Conservation (phyloP, 495 filamentous ascomycete species). For the Halenospora varia region DNA sequence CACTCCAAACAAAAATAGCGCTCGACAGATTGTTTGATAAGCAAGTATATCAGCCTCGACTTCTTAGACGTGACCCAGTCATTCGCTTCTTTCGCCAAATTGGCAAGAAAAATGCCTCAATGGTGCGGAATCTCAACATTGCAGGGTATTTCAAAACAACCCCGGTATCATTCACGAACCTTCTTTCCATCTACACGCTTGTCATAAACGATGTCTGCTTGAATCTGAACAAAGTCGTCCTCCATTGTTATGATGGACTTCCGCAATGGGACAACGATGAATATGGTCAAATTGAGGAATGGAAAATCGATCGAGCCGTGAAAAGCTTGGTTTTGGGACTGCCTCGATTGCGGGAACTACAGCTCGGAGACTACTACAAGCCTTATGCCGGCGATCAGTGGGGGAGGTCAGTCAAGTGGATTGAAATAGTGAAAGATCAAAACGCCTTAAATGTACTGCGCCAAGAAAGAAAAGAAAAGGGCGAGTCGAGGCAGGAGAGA, state of each 20-base stretch:
- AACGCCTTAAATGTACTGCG: background rate
- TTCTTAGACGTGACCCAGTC: background rate
- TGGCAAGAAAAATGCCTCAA: background rate
- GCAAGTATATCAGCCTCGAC: background rate
- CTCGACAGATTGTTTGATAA: background rate
- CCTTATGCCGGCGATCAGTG: background rate
- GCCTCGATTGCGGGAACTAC: background rate
- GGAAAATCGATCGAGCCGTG: background rate
- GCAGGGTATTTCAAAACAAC: background rate
- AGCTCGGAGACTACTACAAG: background rate
- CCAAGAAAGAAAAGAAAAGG: background rate
- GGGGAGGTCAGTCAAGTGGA: background rate
- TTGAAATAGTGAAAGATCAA: background rate
- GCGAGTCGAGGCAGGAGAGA: background rate
- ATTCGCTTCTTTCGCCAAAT: background rate
- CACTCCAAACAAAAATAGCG: background rate
- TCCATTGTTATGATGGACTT: background rate
- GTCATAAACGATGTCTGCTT: background rate
- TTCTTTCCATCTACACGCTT: background rate
- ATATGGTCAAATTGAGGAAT: background rate
- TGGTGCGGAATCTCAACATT: background rate
- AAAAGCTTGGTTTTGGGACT: background rate
- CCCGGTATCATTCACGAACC: no score
- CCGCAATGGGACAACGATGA: background rate
- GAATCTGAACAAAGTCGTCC: background rate